Percentiles rank a stretch among this genome's conserved stretches.
Conservation (phyloP, 2,329 filamentous ascomycete species). For the Aureobasidium sp. region DNA sequence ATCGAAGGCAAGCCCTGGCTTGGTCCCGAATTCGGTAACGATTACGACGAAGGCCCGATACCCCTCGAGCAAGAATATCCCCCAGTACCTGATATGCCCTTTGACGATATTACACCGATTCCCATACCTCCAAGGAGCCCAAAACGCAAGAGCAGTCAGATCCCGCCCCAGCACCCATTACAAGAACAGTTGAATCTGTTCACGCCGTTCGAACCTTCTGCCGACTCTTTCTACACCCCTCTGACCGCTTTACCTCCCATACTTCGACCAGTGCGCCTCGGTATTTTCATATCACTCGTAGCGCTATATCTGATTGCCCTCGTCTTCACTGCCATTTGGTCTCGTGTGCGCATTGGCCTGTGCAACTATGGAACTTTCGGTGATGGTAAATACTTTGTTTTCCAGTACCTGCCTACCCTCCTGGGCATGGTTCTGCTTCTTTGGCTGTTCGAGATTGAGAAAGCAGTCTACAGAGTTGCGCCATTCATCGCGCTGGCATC, state of each 20-base stretch:
- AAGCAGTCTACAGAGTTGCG: constrained; percentile 65
- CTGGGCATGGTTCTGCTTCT: constrained; percentile 64
- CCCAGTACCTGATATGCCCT: neutral
- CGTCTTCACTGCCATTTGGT: constrained; percentile 66
- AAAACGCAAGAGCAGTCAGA: constrained; percentile 2
- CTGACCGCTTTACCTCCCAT: constrained; percentile 67
- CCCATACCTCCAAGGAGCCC: constrained; percentile 11
- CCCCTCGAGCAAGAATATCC: neutral
- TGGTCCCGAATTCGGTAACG: neutral
- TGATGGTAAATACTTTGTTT: constrained; percentile 72
- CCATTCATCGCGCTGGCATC: constrained; percentile 75
- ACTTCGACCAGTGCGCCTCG: constrained; percentile 60
- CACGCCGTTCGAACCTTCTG: constrained; percentile 26
- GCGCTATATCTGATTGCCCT: constrained; percentile 65
- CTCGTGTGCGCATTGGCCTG: constrained; percentile 56
- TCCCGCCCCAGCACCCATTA: neutral
- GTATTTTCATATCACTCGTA: constrained; percentile 54
- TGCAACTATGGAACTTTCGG: constrained; percentile 63
- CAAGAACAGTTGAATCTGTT: constrained; percentile 24
- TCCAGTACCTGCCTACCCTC: constrained; percentile 76
- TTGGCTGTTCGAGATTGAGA: constrained; percentile 69
- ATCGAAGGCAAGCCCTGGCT: constrained; percentile 1
- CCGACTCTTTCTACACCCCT: constrained; percentile 24
- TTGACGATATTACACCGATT: neutral
- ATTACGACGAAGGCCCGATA: constrained; percentile 3